These are phyloP conservation scores for Boletus speciosus DNA, from an alignment of 768 basidiomycete species.

Conservation along the genomic window DNA sequence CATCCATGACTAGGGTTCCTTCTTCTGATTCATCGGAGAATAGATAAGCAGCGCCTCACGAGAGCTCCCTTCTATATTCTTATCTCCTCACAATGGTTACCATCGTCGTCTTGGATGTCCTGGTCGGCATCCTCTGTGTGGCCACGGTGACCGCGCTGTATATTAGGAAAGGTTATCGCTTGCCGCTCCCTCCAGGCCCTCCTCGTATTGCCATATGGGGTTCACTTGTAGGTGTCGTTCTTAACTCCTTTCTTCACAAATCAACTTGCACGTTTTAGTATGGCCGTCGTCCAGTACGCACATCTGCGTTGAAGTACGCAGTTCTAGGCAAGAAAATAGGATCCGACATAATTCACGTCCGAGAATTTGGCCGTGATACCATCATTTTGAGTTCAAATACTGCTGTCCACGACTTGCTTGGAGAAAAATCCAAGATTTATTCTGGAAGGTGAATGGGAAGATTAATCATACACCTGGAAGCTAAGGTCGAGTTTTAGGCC, in stretches of 20 bases:
- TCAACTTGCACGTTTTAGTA: not conserved
- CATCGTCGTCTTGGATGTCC: not conserved
- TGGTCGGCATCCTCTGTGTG: not conserved
- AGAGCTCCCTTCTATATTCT: not conserved
- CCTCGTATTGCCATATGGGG: not conserved
- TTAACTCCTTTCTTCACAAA: not conserved
- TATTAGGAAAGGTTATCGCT: not conserved
- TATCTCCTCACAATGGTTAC: not conserved
- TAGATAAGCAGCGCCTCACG: not conserved
- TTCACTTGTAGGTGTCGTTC: not conserved
- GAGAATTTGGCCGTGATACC: slow-evolving; percentile 3
- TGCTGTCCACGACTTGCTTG: slow-evolving; percentile 1
- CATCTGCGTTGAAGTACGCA: slow-evolving; percentile 4
- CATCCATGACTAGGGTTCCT: not conserved
- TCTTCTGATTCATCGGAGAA: not conserved
- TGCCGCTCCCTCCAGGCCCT: slow-evolving; percentile 4
- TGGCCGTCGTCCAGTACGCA: slow-evolving; percentile 16
- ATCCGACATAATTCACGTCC: slow-evolving; percentile 3
- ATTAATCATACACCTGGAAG: not conserved
- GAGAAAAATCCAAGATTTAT: slow-evolving; percentile 5
- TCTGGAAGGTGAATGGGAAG: not conserved
- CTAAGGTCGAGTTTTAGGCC: not conserved
- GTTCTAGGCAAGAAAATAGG: not conserved
- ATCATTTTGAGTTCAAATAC: slow-evolving; percentile 1
- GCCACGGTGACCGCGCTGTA: not conserved